phyloP scores from a whole-genome alignment of 2,329 filamentous ascomycete species.

The Diaporthe vexans region DNA sequence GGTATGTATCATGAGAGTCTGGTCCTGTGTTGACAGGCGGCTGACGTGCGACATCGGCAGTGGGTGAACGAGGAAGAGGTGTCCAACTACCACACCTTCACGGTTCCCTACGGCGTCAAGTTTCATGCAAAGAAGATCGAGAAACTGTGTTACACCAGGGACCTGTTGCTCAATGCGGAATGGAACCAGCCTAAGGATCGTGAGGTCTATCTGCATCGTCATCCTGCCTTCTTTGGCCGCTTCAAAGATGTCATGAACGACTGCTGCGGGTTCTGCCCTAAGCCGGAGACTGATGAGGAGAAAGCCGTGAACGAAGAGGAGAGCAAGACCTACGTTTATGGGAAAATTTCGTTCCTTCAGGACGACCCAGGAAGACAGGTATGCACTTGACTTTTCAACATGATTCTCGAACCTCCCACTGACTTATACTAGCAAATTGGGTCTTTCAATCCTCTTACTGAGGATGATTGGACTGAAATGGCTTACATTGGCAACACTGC shows the following conservation, averaged over 20 bases:
- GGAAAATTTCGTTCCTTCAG: slow-evolving; percentile 79
- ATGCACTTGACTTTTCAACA: not conserved
- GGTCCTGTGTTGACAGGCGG: not conserved
- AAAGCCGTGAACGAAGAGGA: slow-evolving; percentile 79
- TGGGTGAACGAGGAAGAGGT: slow-evolving; percentile 85
- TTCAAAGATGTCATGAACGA: slow-evolving; percentile 82
- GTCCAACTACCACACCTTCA: slow-evolving; percentile 84
- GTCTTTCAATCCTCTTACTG: slow-evolving; percentile 84
- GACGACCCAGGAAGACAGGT: slow-evolving; percentile 84
- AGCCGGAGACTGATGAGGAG: slow-evolving; percentile 78
- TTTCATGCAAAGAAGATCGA: slow-evolving; percentile 81
- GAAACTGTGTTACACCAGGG: slow-evolving; percentile 84
- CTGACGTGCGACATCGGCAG: slow-evolving; percentile 4
- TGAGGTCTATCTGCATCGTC: slow-evolving; percentile 83
- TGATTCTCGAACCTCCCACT: not conserved
- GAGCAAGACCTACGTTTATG: slow-evolving; percentile 81
- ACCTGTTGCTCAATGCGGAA: slow-evolving; percentile 86
- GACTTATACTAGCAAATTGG: slow-evolving; percentile 60
- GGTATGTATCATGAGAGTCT: not conserved
- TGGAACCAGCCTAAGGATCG: slow-evolving; percentile 86
- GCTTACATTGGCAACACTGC: slow-evolving; percentile 87
- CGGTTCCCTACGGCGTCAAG: slow-evolving; percentile 74
- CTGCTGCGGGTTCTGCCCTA: slow-evolving; percentile 85
- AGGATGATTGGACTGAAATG: slow-evolving; percentile 92
- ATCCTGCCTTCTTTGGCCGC: slow-evolving; percentile 87